A percentile compares a stretch with the other conserved stretches of the same genome.
Evolutionary conservation across 2,329 filamentous ascomycete genomes (phyloP).

Genomic region (Trichoderma guizhouense): DNA sequence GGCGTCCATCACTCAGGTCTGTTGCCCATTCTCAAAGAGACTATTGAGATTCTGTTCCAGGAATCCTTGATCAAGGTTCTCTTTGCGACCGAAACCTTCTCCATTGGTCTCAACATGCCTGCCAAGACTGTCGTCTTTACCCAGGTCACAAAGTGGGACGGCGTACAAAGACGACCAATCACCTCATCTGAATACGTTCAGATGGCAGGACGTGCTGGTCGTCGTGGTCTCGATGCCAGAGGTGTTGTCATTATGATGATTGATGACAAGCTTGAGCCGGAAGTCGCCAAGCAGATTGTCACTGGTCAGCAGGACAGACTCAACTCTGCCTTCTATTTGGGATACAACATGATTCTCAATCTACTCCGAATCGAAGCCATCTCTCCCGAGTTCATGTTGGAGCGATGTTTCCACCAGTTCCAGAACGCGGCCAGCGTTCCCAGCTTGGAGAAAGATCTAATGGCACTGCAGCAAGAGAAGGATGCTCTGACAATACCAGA

Average conservation of each 20-base stretch:
- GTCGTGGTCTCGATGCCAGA: slow-evolving; percentile 93
- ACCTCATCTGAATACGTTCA: slow-evolving; percentile 97
- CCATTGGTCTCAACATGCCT: slow-evolving; percentile 98
- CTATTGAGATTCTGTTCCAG: slow-evolving; percentile 98
- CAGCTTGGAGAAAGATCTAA: slow-evolving; percentile 76
- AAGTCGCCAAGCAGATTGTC: slow-evolving; percentile 90
- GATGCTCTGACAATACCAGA: slow-evolving; percentile 75
- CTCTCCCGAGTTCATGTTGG: slow-evolving; percentile 97
- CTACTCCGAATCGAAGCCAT: slow-evolving; percentile 98
- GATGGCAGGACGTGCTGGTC: slow-evolving; percentile 95
- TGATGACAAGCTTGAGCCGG: slow-evolving; percentile 90
- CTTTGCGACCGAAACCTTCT: slow-evolving; percentile 98
- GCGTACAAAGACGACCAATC: slow-evolving; percentile 72
- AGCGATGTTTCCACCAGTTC: slow-evolving; percentile 97
- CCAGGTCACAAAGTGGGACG: slow-evolving; percentile 92
- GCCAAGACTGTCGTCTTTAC: slow-evolving; percentile 99
- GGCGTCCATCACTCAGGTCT: slow-evolving; percentile 96
- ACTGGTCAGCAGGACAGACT: slow-evolving; percentile 95
- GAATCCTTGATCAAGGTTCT: slow-evolving; percentile 97
- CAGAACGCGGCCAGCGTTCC: slow-evolving; percentile 90
- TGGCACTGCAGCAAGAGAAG: slow-evolving; percentile 71
- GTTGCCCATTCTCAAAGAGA: slow-evolving; percentile 94
- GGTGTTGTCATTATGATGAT: slow-evolving; percentile 99
- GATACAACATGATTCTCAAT: slow-evolving; percentile 99
- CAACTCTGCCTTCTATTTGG: slow-evolving; percentile 95